Percentiles rank a stretch among this genome's conserved stretches.
phyloP scores from a whole-genome alignment of 1,139 yeast genomes.

The Saccharomyces hybrid region DNA sequence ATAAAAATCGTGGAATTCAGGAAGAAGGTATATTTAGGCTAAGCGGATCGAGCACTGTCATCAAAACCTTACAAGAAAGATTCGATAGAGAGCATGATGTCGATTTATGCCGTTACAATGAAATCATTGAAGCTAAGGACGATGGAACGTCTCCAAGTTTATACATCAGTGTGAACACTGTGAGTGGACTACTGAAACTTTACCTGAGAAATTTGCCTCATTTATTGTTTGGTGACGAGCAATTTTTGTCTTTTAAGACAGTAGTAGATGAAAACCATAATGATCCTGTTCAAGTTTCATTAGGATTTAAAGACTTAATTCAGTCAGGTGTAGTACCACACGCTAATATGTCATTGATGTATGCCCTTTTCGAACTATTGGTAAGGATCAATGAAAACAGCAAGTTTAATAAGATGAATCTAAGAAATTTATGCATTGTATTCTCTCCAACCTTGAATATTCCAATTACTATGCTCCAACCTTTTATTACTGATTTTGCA shows the following conservation, averaged over 20 bases:
- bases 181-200: conserved; percentile 68
- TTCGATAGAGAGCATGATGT: conserved; percentile 63
- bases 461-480: conserved; percentile 55
- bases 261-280: conserved; percentile 31
- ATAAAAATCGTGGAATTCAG: conserved; percentile 59
- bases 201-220: conserved; percentile 67
- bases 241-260: conserved; percentile 36
- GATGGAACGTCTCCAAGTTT: conserved; percentile 11
- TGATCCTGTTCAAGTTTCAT: conserved; percentile 30
- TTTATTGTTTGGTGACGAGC: conserved; percentile 49
- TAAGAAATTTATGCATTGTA: conserved; percentile 71
- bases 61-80: conserved; percentile 60
- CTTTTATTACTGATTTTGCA: conserved; percentile 56
- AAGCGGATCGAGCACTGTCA: conserved; percentile 80
- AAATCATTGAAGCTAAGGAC: conserved; percentile 27
- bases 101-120: conserved; percentile 42
- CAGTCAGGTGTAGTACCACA: conserved; percentile 35
- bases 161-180: conserved; percentile 57
- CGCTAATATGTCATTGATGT: conserved; percentile 55
- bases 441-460: conserved; percentile 78
- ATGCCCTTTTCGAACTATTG: conserved; percentile 59
- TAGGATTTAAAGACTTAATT: conserved; percentile 30
- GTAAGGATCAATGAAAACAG: conserved; percentile 56
- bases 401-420: conserved; percentile 72
- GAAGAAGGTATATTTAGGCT: conserved; percentile 90